phyloP scores from a whole-genome alignment of 2,329 filamentous ascomycete species.

The Pseudogymnoascus sp. region DNA sequence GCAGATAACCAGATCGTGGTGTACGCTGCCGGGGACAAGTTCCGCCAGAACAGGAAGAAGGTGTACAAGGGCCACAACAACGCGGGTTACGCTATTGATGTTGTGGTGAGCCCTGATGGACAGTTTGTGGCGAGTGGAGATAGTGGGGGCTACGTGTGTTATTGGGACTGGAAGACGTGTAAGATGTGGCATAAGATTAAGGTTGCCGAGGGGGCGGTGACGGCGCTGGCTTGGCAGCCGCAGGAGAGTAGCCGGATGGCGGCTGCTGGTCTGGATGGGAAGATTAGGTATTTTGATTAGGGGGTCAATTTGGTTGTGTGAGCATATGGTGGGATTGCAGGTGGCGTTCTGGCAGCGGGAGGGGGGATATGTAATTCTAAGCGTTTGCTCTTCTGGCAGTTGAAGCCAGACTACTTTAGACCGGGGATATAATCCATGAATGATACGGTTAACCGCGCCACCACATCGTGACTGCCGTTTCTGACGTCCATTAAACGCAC shows the following conservation, averaged over 20 bases:
- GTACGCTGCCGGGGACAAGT: constrained; percentile 89
- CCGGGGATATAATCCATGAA: neutral
- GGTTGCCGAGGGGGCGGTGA: constrained; percentile 72
- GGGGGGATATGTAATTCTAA: neutral
- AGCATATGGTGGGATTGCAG: constrained; percentile 12
- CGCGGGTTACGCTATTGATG: constrained; percentile 83
- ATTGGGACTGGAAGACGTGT: constrained; percentile 99
- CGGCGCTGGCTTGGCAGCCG: constrained; percentile 93
- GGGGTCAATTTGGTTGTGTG: neutral
- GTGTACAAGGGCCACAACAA: constrained; percentile 93
- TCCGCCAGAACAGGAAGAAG: constrained; percentile 96
- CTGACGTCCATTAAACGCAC: neutral
- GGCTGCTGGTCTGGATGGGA: constrained; percentile 80
- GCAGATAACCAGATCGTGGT: constrained; percentile 96
- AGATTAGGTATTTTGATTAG: constrained; percentile 90
- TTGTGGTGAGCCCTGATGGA: constrained; percentile 82
- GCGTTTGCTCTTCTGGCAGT: neutral
- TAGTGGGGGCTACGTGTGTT: constrained; percentile 80
- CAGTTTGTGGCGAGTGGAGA: constrained; percentile 86
- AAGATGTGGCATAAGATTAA: constrained; percentile 98
- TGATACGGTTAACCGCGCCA: neutral
- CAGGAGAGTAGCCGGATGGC: constrained; percentile 92
- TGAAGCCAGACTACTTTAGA: neutral
- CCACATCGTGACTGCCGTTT: neutral
- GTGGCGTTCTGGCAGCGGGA: constrained; percentile 1